A percentile compares a stretch with the other conserved stretches of the same genome.
Evolutionary conservation across 176 grass and related monocot species (phyloP).

Genomic region (Alopecurus myosuroides): DNA sequence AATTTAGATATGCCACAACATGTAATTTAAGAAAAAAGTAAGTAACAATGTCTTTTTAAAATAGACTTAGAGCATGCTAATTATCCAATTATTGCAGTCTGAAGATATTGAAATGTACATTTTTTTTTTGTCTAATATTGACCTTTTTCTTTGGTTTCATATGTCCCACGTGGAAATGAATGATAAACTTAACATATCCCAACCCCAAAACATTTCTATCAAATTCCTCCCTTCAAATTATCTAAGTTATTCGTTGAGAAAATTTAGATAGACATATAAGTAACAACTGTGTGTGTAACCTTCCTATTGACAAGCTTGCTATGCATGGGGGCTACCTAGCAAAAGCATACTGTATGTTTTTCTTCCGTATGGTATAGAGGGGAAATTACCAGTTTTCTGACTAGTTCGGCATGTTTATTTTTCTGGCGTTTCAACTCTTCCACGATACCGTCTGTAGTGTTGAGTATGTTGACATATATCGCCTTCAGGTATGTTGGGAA

Average conservation of each 20-base stretch:
- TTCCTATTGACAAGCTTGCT: neutral
- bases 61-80: neutral
- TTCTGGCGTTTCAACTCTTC: neutral
- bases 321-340: neutral
- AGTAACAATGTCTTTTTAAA: no score
- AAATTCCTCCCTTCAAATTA: neutral
- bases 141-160: neutral
- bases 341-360: neutral
- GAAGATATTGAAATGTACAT: neutral
- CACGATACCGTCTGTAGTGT: slow-evolving; percentile 1
- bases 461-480: slow-evolving; percentile 6
- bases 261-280: neutral
- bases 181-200: neutral
- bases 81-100: neutral
- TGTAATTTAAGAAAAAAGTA: no score
- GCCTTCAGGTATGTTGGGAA: neutral
- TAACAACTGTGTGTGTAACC: neutral
- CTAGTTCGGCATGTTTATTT: neutral
- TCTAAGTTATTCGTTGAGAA: neutral
- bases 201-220: neutral
- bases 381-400: neutral
- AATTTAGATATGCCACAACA: neutral
- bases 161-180: neutral
- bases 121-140: neutral
- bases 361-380: neutral